Evolutionary conservation across 805 yeast genomes (phyloP).

Genomic region (Sugiyamaella qingdaonensis): DNA sequence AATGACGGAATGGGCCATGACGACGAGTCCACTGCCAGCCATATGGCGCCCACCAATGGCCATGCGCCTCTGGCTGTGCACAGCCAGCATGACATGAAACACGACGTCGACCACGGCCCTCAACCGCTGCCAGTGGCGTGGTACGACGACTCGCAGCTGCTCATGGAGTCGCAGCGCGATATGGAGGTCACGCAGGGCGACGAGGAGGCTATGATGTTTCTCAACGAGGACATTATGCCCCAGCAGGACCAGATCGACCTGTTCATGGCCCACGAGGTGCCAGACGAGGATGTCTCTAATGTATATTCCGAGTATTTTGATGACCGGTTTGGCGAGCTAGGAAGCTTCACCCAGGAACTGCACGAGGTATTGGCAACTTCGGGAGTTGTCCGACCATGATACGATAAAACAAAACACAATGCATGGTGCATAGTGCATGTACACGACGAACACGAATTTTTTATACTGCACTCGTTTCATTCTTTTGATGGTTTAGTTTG

Average conservation of each 20-base stretch:
- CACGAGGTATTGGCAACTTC: conserved; percentile 10
- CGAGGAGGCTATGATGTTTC: conserved; percentile 17
- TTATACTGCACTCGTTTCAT: background rate
- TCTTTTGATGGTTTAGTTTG: background rate
- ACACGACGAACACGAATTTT: conserved; percentile 1
- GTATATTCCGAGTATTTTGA: conserved; percentile 20
- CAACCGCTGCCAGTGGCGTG: conserved; percentile 9
- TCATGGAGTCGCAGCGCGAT: conserved; percentile 1
- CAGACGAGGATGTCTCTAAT: conserved; percentile 12
- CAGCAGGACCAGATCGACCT: conserved; percentile 21
- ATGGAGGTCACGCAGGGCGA: conserved; percentile 2
- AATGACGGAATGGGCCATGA: background rate
- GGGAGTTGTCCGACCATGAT: background rate
- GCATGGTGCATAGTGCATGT: background rate
- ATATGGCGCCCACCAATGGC: background rate
- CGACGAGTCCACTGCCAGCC: background rate
- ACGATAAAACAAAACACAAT: background rate
- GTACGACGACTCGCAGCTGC: conserved; percentile 1
- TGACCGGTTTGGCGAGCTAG: conserved; percentile 3
- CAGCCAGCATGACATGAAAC: background rate
- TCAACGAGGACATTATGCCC: conserved; percentile 25
- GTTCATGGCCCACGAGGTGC: conserved; percentile 13
- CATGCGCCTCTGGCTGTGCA: background rate
- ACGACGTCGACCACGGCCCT: background rate
- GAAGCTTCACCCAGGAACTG: conserved; percentile 6